A percentile compares a stretch with the other conserved stretches of the same genome.
phyloP scores from a whole-genome alignment of 2,329 filamentous ascomycete genomes.

The Fusarium sp. region DNA sequence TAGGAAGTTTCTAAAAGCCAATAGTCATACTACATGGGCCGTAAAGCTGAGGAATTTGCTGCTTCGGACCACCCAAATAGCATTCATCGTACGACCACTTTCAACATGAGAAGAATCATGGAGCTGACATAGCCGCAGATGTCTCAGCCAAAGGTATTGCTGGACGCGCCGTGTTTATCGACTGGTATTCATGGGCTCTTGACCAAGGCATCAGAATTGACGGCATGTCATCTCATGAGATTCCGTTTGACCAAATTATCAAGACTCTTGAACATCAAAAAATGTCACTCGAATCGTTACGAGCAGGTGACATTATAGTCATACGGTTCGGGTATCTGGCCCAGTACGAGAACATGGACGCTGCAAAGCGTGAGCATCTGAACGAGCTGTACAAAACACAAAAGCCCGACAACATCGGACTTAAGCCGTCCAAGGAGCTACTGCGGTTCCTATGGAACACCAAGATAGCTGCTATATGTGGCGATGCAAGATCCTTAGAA shows the following conservation, averaged over 20 bases:
- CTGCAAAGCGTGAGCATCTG: conserved; percentile 26
- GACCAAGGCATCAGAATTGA: conserved; percentile 24
- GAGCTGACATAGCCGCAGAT: neutral
- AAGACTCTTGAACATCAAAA: conserved; percentile 24
- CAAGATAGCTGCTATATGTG: conserved; percentile 57
- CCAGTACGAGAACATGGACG: conserved; percentile 36
- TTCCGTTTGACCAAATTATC: conserved; percentile 33
- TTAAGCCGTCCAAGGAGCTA: conserved; percentile 53
- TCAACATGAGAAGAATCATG: fast-evolving
- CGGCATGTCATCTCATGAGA: conserved; percentile 30
- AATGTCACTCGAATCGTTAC: conserved; percentile 9
- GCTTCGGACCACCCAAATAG: conserved; percentile 35
- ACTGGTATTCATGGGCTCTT: conserved; percentile 39
- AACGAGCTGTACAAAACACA: conserved; percentile 27
- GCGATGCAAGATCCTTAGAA: conserved; percentile 57
- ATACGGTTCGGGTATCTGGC: conserved; percentile 40
- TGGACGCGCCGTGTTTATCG: conserved; percentile 34
- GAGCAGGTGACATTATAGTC: conserved; percentile 34
- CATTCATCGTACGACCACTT: conserved; percentile 31
- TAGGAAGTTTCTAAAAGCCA: neutral
- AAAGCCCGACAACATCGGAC: conserved; percentile 50
- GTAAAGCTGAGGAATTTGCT: conserved; percentile 37
- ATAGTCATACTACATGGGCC: conserved; percentile 46
- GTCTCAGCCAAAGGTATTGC: conserved; percentile 29
- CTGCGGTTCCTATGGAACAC: conserved; percentile 58